Base-by-base conservation (phyloP, 306 rosid genomes). In the Styphnolobium japonicum region DNA sequence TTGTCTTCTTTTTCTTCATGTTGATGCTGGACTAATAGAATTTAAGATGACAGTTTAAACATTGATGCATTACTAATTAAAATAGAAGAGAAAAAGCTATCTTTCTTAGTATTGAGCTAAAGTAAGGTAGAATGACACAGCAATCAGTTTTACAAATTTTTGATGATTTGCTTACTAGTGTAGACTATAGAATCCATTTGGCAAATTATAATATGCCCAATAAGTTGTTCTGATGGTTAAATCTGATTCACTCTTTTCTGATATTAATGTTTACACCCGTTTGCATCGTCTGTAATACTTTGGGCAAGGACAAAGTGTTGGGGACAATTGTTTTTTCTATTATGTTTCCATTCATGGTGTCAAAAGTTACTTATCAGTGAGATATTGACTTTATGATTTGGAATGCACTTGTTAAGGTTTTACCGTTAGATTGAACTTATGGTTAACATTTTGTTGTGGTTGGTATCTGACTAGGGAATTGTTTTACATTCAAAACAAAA, bases 401-500 rank as follows among this genome's bases (percentile, higher is more conserved):
- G n/a, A 56, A 22, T 56, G 34, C 57, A 64, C 33, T 71, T 81
- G n/a, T 85, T 65, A 33, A 55, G 71, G 48, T 78, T 53, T 70
- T 78, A 39, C 27, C 55, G 45, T 67, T 42, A 55, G 62, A 78
- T 73, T 73, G 64, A 61, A 76, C 82, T 12, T 15, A 12, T 64
- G 40, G 8, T 43, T 52, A 82, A 40, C 63, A 49, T 74, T 66
- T 69, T 39, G 60, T 68, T 74, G 23, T 71, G 19, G 18, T 16
- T 79, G 79, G 74, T 52, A 23, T 51, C 29, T 55, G 22, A 46
- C 58, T 70, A 3, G 33, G 45, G 56, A 67, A 37, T 67, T 61
- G 33, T 60, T 57, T 67, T 60, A 19, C 42, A 46, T 78, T 74
- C 53, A 31, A 52, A 51, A 11, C n/a, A 51, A 39, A 71, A 33